These are phyloP conservation scores for Amphibolis antarctica DNA, from an alignment of 106 monocot genomes.

Conservation along the genomic window DNA sequence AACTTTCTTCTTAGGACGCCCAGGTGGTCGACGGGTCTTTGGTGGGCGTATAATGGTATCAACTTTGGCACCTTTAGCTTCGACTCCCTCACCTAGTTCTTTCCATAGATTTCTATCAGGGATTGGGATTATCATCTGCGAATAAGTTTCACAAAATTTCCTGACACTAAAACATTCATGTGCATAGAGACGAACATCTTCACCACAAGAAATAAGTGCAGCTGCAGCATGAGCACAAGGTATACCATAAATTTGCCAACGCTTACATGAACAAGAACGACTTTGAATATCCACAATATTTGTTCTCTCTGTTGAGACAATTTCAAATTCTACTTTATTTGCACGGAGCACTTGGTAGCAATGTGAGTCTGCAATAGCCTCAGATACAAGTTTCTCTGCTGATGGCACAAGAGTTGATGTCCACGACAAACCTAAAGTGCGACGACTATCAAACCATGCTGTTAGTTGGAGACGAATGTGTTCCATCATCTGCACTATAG, in stretches of 20 bases:
- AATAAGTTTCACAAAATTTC: constrained; percentile 77
- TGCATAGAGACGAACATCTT: constrained; percentile 68
- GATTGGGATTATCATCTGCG: constrained; percentile 48
- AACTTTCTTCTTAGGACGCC: constrained; percentile 95
- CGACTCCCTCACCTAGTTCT: constrained; percentile 25
- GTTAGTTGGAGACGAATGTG: constrained; percentile 59
- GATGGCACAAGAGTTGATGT: constrained; percentile 70
- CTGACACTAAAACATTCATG: constrained; percentile 75
- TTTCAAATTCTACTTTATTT: constrained; percentile 97
- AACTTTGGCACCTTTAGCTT: constrained; percentile 37
- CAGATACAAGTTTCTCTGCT: constrained; percentile 72
- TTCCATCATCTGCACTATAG: constrained; percentile 92
- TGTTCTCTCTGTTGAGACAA: constrained; percentile 89
- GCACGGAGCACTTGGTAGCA: constrained; percentile 98
- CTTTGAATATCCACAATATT: constrained; percentile 88
- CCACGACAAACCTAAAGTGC: constrained; percentile 41
- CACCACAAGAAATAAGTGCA: constrained; percentile 79
- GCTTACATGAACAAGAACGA: constrained; percentile 74
- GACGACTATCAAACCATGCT: constrained; percentile 61
- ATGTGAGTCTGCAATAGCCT: constrained; percentile 66
- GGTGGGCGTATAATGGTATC: constrained; percentile 72
- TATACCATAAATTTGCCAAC: constrained; percentile 93
- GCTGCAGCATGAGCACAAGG: constrained; percentile 98
- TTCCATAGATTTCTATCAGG: constrained; percentile 72
- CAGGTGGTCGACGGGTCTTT: constrained; percentile 78